A percentile compares a stretch with the other conserved stretches of the same genome.
Conservation (phyloP, 306 rosid species). For the Calophaca sinica region DNA sequence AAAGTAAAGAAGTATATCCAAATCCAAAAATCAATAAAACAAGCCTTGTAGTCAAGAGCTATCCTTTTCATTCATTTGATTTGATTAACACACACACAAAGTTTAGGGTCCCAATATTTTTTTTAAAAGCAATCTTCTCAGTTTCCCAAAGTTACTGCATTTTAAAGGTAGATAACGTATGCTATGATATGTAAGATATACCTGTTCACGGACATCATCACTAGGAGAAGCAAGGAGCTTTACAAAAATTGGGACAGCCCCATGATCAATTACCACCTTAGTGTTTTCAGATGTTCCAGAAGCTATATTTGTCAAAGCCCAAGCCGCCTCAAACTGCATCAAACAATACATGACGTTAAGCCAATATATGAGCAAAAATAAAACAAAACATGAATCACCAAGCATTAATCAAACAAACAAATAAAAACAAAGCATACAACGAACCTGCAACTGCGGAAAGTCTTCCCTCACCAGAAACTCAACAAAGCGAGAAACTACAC, state of each 20-base stretch:
- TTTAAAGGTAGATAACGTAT: not conserved
- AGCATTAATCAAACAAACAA: not conserved
- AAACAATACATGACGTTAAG: constrained; percentile 20
- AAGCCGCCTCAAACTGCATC: constrained; percentile 95
- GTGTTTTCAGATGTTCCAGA: constrained; percentile 99
- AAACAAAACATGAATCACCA: not conserved
- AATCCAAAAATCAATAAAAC: constrained; percentile 33
- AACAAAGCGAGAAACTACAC: constrained; percentile 95
- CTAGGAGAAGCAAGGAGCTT: constrained; percentile 91
- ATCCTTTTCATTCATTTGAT: constrained; percentile 23
- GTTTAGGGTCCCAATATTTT: not conserved
- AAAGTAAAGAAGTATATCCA: constrained; percentile 1
- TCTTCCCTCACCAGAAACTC: constrained; percentile 93
- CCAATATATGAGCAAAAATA: not conserved
- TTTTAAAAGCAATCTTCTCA: not conserved
- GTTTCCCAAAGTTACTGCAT: not conserved
- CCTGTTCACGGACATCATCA: constrained; percentile 99
- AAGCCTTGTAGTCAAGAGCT: not conserved
- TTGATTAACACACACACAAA: not conserved
- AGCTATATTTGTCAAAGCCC: constrained; percentile 99
- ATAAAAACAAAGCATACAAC: constrained; percentile 8
- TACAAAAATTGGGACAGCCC: constrained; percentile 96
- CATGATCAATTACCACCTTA: constrained; percentile 90
- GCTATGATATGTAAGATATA: constrained; percentile 2
- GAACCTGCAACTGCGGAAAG: constrained; percentile 93